Percentiles rank a stretch among this genome's conserved stretches.
These are phyloP conservation scores for Pseudocercospora fuligena DNA, from an alignment of 2,329 filamentous ascomycete species.

Conservation along the genomic window DNA sequence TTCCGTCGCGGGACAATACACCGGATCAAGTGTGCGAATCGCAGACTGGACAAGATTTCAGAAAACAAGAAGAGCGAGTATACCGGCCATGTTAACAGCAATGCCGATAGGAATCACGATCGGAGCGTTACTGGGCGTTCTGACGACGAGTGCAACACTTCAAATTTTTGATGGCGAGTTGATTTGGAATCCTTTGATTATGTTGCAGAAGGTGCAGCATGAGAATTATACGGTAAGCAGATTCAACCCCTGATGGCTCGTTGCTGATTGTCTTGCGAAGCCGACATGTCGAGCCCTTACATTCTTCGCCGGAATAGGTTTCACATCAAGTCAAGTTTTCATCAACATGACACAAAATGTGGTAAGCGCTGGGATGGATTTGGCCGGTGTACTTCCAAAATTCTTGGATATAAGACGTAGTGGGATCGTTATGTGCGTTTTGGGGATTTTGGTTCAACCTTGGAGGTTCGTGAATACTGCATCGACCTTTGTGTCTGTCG, in stretches of 20 bases:
- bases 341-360: conserved; percentile 37
- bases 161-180: conserved; percentile 27
- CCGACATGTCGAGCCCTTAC: conserved; percentile 33
- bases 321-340: conserved; percentile 32
- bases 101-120: conserved; percentile 1
- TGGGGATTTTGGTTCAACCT: conserved; percentile 32
- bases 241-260: too few species aligned
- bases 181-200: conserved; percentile 33
- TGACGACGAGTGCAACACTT: conserved; percentile 28
- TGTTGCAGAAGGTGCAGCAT: conserved; percentile 28
- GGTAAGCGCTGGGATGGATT: conserved; percentile 38
- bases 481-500: conserved; percentile 35
- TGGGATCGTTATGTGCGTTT: conserved; percentile 33
- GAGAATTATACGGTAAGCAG: conserved; percentile 21
- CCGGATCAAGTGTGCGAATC: conserved; percentile 1
- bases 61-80: not conserved
- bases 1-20: conserved; percentile 9
- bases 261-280: too few species aligned
- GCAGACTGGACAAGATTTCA: conserved; percentile 15
- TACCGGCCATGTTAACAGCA: conserved; percentile 1
- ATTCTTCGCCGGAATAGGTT: conserved; percentile 39
- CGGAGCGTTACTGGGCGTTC: not conserved
- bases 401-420: conserved; percentile 30
- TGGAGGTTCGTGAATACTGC: conserved; percentile 35
- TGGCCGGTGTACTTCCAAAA: conserved; percentile 34